Evolutionary conservation across 495 filamentous ascomycete genomes (phyloP).

Genomic region (Venustampulla echinocandica): DNA sequence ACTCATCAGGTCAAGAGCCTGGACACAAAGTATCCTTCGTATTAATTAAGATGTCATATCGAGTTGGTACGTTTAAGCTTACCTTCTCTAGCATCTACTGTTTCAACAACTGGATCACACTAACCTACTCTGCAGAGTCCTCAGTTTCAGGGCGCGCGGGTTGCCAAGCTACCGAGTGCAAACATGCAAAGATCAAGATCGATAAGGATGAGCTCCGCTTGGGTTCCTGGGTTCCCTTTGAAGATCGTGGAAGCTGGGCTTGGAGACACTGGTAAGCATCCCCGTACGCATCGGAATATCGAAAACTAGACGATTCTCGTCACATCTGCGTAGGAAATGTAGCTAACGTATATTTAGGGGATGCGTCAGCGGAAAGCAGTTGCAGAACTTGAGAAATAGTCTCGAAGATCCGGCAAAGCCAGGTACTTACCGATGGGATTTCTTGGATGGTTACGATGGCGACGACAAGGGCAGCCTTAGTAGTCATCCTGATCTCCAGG

Average conservation of each 20-base stretch:
- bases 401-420: conserved; percentile 19
- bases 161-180: conserved; percentile 18
- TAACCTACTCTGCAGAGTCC: conserved; percentile 14
- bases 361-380: conserved; percentile 54
- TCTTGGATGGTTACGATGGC: conserved; percentile 54
- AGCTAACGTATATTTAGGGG: conserved; percentile 41
- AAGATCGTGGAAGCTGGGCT: conserved; percentile 38
- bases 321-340: background rate
- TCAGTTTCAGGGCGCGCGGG: conserved; percentile 15
- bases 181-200: conserved; percentile 42
- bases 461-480: conserved; percentile 16
- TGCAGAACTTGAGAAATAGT: conserved; percentile 39
- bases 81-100: background rate
- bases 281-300: no score
- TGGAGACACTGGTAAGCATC: conserved; percentile 62
- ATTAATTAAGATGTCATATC: no score
- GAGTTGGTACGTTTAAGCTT: background rate
- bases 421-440: conserved; percentile 27
- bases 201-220: conserved; percentile 55
- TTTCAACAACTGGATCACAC: background rate
- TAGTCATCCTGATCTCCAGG: conserved; percentile 49
- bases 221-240: conserved; percentile 47
- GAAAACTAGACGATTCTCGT: background rate
- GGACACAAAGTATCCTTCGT: no score
- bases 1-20: background rate